phyloP scores from a whole-genome alignment of 495 filamentous ascomycete species.

The Podospora fimiseda region DNA sequence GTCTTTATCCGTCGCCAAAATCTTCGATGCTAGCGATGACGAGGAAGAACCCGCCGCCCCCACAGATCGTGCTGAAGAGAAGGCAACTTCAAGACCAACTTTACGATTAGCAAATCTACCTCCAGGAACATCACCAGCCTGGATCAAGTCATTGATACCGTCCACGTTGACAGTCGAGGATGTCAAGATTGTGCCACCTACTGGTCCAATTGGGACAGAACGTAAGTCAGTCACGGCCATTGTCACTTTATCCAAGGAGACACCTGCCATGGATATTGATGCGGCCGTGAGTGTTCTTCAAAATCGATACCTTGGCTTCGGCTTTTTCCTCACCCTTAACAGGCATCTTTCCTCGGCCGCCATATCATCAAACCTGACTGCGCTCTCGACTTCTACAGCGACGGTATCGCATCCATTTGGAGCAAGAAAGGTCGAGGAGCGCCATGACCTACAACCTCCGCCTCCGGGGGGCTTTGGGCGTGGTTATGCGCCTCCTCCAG shows the following conservation, averaged over 20 bases:
- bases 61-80: slow-evolving; percentile 53
- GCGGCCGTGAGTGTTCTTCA: slow-evolving; percentile 69
- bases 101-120: slow-evolving; percentile 62
- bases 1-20: slow-evolving; percentile 29
- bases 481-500: slow-evolving; percentile 75
- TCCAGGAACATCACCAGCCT: slow-evolving; percentile 60
- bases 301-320: slow-evolving; percentile 80
- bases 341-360: slow-evolving; percentile 81
- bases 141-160: slow-evolving; percentile 68
- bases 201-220: slow-evolving; percentile 47
- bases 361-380: slow-evolving; percentile 49
- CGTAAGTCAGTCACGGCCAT: slow-evolving; percentile 77
- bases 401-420: slow-evolving; percentile 69
- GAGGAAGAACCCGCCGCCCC: slow-evolving; percentile 28
- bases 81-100: slow-evolving; percentile 77
- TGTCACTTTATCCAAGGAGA: slow-evolving; percentile 77
- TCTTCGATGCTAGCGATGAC: slow-evolving; percentile 41
- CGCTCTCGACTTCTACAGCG: slow-evolving; percentile 42
- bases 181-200: slow-evolving; percentile 59
- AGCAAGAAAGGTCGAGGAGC: slow-evolving; percentile 59
- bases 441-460: slow-evolving; percentile 44
- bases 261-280: slow-evolving; percentile 80
- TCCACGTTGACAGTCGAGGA: slow-evolving; percentile 64
- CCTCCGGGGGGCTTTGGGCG: slow-evolving; percentile 58
- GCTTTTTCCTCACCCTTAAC: slow-evolving; percentile 75